These are phyloP conservation scores for Brassica napus DNA, from an alignment of 345 rosid species.

Conservation along the genomic window DNA sequence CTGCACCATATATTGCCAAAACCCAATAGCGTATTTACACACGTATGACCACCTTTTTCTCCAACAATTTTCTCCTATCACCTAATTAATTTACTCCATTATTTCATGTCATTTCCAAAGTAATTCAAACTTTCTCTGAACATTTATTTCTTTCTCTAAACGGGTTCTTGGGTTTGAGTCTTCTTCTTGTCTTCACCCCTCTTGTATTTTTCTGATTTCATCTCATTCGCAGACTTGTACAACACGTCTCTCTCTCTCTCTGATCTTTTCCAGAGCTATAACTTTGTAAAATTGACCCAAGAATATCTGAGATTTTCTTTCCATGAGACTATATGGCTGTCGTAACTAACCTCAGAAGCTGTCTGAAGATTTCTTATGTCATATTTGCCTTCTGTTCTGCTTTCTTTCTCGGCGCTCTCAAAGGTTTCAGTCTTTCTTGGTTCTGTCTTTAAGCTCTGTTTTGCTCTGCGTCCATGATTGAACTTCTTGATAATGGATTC, in stretches of 20 bases:
- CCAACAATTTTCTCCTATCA: not conserved
- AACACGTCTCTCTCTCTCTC: constrained; percentile 20
- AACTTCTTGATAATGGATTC: not conserved
- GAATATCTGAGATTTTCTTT: not conserved
- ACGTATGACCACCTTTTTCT: constrained; percentile 11
- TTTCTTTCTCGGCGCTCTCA: constrained; percentile 70
- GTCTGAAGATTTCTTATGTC: constrained; percentile 50
- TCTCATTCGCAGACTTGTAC: constrained; percentile 22
- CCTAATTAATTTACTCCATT: not conserved
- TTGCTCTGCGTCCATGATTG: constrained; percentile 7
- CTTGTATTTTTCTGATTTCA: constrained; percentile 17
- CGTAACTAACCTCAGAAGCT: constrained; percentile 42
- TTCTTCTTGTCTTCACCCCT: not conserved
- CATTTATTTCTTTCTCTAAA: not conserved
- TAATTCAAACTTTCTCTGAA: not conserved
- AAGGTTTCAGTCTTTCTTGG: constrained; percentile 46
- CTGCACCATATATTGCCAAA: constrained; percentile 10
- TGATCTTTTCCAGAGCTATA: not conserved
- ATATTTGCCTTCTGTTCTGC: constrained; percentile 68
- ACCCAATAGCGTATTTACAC: constrained; percentile 3
- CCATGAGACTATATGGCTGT: constrained; percentile 32
- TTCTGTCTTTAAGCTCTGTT: constrained; percentile 4
- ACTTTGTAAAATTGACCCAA: not conserved
- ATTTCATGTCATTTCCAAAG: not conserved
- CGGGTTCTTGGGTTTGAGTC: constrained; percentile 4